A percentile compares a stretch with the other conserved stretches of the same genome.
Conservation (phyloP, 768 basidiomycete genomes). For the Xanthoconium purpureum region DNA sequence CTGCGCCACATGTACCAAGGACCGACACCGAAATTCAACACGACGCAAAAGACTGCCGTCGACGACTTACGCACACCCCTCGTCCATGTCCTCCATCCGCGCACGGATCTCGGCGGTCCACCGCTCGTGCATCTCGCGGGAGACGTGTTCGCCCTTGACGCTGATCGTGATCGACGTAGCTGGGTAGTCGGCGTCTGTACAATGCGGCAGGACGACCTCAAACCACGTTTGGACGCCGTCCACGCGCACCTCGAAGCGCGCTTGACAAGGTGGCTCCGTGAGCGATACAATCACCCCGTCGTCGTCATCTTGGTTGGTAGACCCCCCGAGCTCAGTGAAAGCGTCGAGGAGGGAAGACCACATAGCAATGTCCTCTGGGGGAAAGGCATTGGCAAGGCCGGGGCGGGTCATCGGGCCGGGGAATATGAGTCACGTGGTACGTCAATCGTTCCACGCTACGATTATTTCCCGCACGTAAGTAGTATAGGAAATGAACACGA, state of each 20-base stretch:
- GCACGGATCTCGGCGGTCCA: conserved; percentile 45
- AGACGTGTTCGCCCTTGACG: conserved; percentile 47
- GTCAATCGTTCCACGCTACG: too few species aligned
- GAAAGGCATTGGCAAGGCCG: not conserved
- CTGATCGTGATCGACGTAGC: conserved; percentile 23
- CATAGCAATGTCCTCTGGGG: conserved; percentile 34
- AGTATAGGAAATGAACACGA: too few species aligned
- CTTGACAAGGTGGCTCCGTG: conserved; percentile 19
- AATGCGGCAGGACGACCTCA: conserved; percentile 30
- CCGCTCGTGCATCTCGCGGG: conserved; percentile 45
- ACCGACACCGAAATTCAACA: not conserved
- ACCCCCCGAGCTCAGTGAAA: not conserved
- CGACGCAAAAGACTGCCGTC: not conserved
- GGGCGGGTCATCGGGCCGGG: too few species aligned
- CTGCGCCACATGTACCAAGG: conserved; percentile 18
- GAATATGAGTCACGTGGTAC: too few species aligned
- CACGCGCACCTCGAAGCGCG: conserved; percentile 36
- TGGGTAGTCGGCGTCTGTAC: conserved; percentile 2
- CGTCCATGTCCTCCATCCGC: conserved; percentile 35
- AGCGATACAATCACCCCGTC: not conserved
- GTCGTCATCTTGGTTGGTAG: not conserved
- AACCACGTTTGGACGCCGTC: conserved; percentile 35
- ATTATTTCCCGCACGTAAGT: too few species aligned
- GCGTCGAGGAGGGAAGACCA: conserved; percentile 31
- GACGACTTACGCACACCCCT: conserved; percentile 25